Base-by-base conservation (phyloP, 2,329 filamentous ascomycete species). In the Lojkania enalia region DNA sequence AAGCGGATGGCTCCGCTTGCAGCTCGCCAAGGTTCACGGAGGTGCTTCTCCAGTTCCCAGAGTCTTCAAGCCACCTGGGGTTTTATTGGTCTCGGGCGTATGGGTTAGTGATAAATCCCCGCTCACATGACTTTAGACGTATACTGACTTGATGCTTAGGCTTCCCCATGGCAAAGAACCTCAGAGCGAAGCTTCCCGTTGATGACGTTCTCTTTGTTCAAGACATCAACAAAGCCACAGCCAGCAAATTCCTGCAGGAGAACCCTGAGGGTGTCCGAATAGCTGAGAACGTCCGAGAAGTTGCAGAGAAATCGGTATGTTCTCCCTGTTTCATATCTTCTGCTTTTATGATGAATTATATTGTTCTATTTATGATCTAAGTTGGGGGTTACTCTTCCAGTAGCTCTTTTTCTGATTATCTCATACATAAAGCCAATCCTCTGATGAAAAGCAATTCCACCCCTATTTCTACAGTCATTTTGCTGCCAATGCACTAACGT, bases 121-220 rank as follows among this genome's bases (percentile, higher is more conserved):
- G 32, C 51, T 60, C 50, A 60, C 50, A 54, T 64, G 51, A 62
- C 48, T 36, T 44, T 12, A 27, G 25, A 31, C 41, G n/a, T 16
- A 18, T 31, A 16, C 50, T 66, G 43, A 63, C 36, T 7, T 36
- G 1, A 11, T n/a, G 18, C 18, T 15, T 49, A 86, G 85, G 86
- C 36, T 88, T 83, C 54, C 81, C 83, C 36, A 89, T 89, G 86
- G 86, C 86, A 25, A 80, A 77, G 65, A 89, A 88, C 58, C 74
- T 89, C 4, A 78, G 84, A 56, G 75, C 80, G 27, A 88, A 87
- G 64, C 77, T 87, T 20, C 80, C 83, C 3, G 70, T 74, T 16
- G 74, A 77, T 7, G 86, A 89, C 63, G 82, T 74, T 0, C 66
- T 89, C 36, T 74, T 82, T 47, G 71, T 89, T 21, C 82, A 83